Evolutionary conservation across 345 rosid species (phyloP), one percentile per base, ranked within the genome.

Genomic region (Eucalyptus rudis): DNA sequence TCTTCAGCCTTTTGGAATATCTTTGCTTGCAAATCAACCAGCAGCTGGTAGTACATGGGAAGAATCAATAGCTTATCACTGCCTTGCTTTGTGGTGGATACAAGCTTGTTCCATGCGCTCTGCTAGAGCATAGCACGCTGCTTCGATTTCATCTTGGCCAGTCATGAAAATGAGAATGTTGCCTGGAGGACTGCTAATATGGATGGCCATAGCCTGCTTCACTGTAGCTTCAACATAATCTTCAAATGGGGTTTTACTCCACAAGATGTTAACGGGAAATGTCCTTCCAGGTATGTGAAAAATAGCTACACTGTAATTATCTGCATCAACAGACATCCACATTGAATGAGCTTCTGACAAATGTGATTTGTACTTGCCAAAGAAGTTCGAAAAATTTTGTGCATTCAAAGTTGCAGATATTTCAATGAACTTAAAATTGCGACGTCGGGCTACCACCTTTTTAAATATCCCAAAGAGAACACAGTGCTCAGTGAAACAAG

Each of bases 161-260:
- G 99, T 98, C 99, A 97, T 98, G 90, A 98, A 98, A 91, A 98
- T 98, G 79, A 98, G 98, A 88, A 98, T 95, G 93, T 98, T 97
- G 25, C 99, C 99, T 58, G 99, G 95, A 87, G 97, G 93, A 89
- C 98, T 95, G 22, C 96, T 90, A 86, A 97, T 96, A 90, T 97
- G 99, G 91, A 97, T 97, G 43, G 97, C 93, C 99, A 97, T 97
- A 84, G 98, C 98, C 93, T 97, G 99, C 94, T 98, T 98, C 89
- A 97, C 99, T 66, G 99, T 99, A 85, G 90, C 99, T 93, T 97
- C 99, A 68, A 98, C 98, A 86, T 98, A 97, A 92, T 98, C 99
- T 93, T 98, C 99, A 90, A 97, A 96, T 5, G 97, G 97, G 89
- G 94, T 92, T 93, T 97, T 98, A 86, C 96, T 93, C 89, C 96